phyloP scores from a whole-genome alignment of 805 yeast species.

The Maudiozyma serrabonitensis region DNA sequence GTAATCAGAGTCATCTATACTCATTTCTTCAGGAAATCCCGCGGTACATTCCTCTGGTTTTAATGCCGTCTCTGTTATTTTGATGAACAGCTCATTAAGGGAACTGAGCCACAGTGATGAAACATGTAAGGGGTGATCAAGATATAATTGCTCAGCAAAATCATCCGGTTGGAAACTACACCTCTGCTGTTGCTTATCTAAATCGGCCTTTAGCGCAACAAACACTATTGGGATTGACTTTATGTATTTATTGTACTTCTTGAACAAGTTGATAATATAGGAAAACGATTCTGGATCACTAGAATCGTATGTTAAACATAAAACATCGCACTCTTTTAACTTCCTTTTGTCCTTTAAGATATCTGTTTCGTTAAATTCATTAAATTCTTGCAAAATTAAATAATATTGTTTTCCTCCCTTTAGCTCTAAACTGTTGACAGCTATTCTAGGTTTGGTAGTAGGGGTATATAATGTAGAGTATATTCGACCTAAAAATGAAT shows the following conservation, averaged over 20 bases:
- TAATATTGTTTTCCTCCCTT: slow-evolving; percentile 95
- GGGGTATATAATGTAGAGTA: slow-evolving; percentile 69
- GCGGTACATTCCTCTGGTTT: slow-evolving; percentile 72
- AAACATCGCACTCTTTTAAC: slow-evolving; percentile 78
- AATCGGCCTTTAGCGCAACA: slow-evolving; percentile 90
- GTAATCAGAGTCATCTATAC: slow-evolving; percentile 31
- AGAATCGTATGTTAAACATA: slow-evolving; percentile 86
- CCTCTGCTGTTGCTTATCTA: slow-evolving; percentile 91
- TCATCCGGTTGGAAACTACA: slow-evolving; percentile 80
- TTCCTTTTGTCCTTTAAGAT: slow-evolving; percentile 60
- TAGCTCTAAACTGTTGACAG: slow-evolving; percentile 86
- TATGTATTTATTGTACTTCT: slow-evolving; percentile 41
- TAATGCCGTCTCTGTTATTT: slow-evolving; percentile 80
- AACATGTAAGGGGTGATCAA: slow-evolving; percentile 82
- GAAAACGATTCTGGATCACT: slow-evolving; percentile 94
- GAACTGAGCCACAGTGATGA: slow-evolving; percentile 88
- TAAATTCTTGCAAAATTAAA: slow-evolving; percentile 80
- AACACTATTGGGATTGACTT: slow-evolving; percentile 71
- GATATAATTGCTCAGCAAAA: slow-evolving; percentile 52
- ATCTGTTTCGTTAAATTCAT: slow-evolving; percentile 68
- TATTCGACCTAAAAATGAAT: slow-evolving; percentile 68
- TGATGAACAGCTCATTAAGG: slow-evolving; percentile 72
- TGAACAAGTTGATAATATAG: slow-evolving; percentile 60
- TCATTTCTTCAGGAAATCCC: slow-evolving; percentile 57
- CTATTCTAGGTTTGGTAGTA: slow-evolving; percentile 69